These are phyloP conservation scores for Pseudopithomyces maydicus DNA, from an alignment of 2,329 filamentous ascomycete species.

Conservation along the genomic window DNA sequence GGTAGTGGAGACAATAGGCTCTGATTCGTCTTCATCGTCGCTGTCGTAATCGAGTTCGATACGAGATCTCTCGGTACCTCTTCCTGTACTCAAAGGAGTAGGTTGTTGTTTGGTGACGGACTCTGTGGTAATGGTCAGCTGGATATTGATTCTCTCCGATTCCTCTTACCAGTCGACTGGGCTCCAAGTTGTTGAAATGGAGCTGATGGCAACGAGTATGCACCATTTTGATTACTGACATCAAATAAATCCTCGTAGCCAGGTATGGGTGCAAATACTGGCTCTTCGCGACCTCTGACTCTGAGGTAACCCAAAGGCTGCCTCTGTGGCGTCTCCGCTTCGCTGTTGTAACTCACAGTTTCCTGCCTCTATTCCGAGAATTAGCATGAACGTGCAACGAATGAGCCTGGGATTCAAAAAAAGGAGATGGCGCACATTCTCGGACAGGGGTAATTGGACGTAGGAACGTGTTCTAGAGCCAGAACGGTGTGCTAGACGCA, in stretches of 20 bases:
- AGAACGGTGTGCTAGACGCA: no score
- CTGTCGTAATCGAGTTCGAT: slow-evolving; percentile 2
- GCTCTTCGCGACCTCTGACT: slow-evolving; percentile 25
- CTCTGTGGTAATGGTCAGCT: no score
- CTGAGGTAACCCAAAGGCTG: slow-evolving; percentile 12
- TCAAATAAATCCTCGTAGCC: slow-evolving; percentile 34
- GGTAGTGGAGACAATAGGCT: slow-evolving; percentile 10
- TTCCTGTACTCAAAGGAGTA: no score
- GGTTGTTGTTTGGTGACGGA: no score
- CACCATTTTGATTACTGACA: not conserved
- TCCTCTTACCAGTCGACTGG: not conserved
- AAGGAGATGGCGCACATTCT: not conserved
- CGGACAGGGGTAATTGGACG: not conserved
- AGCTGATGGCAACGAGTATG: not conserved
- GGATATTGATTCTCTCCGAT: no score
- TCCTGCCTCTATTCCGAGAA: not conserved
- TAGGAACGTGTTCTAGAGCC: no score
- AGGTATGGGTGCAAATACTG: slow-evolving; percentile 24
- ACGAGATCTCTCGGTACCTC: not conserved
- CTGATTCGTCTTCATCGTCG: not conserved
- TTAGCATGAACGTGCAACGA: not conserved
- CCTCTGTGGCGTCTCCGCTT: slow-evolving; percentile 18
- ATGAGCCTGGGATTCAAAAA: not conserved
- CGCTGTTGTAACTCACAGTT: not conserved
- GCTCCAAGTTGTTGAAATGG: not conserved